Evolutionary conservation across 228 moss, liverwort and hornwort genomes (phyloP), one percentile per base, ranked within the genome.

Genomic region (Sphagnum fallax): DNA sequence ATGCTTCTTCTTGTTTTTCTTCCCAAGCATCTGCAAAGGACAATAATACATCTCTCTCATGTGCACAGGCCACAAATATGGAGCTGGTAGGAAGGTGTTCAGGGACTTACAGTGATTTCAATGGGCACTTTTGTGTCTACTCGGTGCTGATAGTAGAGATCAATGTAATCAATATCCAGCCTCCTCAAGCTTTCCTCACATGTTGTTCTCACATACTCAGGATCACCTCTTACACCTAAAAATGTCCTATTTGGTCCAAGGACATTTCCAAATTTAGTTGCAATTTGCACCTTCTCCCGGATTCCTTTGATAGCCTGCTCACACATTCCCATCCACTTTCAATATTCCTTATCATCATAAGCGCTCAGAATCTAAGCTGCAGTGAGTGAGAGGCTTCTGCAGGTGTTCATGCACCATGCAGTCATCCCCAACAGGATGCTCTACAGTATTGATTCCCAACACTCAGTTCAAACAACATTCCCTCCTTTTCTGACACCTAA

Each of bases 91-190:
- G 16, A 16, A 53, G 10, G 53, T 15, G 16, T 0, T 4, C 14
- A 65, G 8, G 47, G 6, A 8, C 50, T 12, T 47, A 47, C 61
- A 4, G 15, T 61, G 1, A 15, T 2, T 13, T 47, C 32, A 18
- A 79, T 75, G 5, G 78, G 75, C 57, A 50, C 52, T 4, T 61
- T 75, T 8, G 4, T 14, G 16, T 79, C 78, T 14, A 79, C 70
- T 13, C 75, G 75, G 47, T 79, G 78, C 69, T 73, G 66, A 48
- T 78, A 78, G 49, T 69, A 74, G 65, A 78, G 52, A 70, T 74
- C 78, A 61, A 78, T 75, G 50, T 75, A 79, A 8, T 75, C 78
- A 1, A 79, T 66, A 58, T 55, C 75, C 67, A 71, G 64, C 52
- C 78, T 69, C 63, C 74, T 57, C 67, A 79, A 67, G 52, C 78